Evolutionary conservation across 148 eudicot species (phyloP), one percentile per base, ranked within the genome.

Genomic region (Selenicereus undatus): DNA sequence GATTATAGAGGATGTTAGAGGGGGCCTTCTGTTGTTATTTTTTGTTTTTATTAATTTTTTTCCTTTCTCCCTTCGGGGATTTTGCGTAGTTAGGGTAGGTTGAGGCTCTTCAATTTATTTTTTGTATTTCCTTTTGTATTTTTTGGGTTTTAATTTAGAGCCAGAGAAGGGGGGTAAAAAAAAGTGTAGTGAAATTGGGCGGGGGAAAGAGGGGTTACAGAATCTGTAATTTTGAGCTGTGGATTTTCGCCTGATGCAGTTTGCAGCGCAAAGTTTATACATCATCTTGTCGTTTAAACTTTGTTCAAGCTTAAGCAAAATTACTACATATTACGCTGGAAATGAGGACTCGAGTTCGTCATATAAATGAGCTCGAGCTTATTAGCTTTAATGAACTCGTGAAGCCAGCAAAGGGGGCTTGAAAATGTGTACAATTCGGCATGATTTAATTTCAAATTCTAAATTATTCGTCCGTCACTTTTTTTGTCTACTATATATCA

Each of bases 51-150:
- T 36, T 27, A 11, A 60, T n/a, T 51, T 42, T n/a, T 72, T 54
- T 35, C 56, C 1, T 76, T 56, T 76, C 64, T 80, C 81, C 75
- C 78, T 75, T 87, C 77, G 69, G 71, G 85, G 83, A 82, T 89
- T 89, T 91, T 88, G 89, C 83, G 73, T 84, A 88, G 91, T 82
- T 86, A 73, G 78, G 58, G 76, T 83, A 86, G 89, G 85, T 87
- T 85, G 86, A 88, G 87, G 87, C 81, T 86, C 81, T 74, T 87
- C 86, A 85, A 88, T 92, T 94, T 90, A 86, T 89, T 90, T 66
- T 88, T 83, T 88, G 83, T 88, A 80, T 80, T 79, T 77, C 82
- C 68, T 32, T 90, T 83, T 79, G 29, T 35, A 82, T 45, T 66
- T 66, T 66, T 64, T n/a, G 3, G n/a, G 8, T 64, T 64, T 86